A percentile compares a stretch with the other conserved stretches of the same genome.
Conservation (phyloP, 2,329 filamentous ascomycete genomes). For the Aspergillus pseudoterreus region DNA sequence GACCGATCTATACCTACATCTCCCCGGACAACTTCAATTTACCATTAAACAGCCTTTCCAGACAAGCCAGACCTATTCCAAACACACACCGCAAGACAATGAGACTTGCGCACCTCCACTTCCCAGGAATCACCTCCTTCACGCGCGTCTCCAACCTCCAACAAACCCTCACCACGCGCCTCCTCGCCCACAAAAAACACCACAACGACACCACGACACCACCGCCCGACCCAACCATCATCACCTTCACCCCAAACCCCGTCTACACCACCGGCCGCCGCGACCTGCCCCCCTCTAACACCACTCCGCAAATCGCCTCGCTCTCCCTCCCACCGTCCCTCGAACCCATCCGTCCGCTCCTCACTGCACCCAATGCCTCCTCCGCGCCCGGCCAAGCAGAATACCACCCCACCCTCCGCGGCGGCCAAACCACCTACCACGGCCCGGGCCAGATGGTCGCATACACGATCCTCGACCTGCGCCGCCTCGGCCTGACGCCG, state of each 20-base stretch:
- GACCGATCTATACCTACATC: not conserved
- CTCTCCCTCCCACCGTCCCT: conserved; percentile 36
- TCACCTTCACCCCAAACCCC: conserved; percentile 78
- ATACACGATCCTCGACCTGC: conserved; percentile 88
- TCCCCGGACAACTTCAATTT: not conserved
- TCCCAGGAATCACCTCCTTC: conserved; percentile 55
- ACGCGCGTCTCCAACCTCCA: conserved; percentile 54
- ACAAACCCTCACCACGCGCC: conserved; percentile 51
- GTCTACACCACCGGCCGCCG: conserved; percentile 89
- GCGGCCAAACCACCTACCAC: conserved; percentile 91
- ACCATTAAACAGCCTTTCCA: not conserved
- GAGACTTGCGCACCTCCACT: conserved; percentile 59
- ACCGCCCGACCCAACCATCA: conserved; percentile 63
- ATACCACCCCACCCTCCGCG: conserved; percentile 71
- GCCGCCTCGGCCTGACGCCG: conserved; percentile 63
- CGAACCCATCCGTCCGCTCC: conserved; percentile 35
- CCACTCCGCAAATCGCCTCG: conserved; percentile 22
- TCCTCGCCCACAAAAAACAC: conserved; percentile 59
- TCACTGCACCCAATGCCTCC: conserved; percentile 16
- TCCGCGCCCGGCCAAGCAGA: conserved; percentile 44
- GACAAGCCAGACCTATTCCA: not conserved
- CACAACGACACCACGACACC: conserved; percentile 19
- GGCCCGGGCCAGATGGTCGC: conserved; percentile 88
- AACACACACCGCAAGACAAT: conserved; percentile 28
- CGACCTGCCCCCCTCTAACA: conserved; percentile 52